Evolutionary conservation across 306 rosid genomes (phyloP), one percentile per base, ranked within the genome.

Genomic region (Pyrus betulifolia): DNA sequence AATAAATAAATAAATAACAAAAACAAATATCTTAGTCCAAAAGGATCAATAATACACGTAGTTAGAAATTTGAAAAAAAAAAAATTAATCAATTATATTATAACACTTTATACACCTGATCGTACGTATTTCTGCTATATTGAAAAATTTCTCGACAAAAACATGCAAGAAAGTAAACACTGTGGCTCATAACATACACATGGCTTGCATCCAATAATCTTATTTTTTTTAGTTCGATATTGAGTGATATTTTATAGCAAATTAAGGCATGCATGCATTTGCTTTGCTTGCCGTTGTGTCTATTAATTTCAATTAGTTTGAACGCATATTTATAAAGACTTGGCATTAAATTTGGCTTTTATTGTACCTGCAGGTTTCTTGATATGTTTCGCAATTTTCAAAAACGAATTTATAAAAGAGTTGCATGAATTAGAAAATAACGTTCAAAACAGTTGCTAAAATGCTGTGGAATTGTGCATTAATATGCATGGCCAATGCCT

Each of bases 381-480:
- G 70, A 69, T 69, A 69, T 19, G 60, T 51, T 22, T 8, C 12
- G 15, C 68, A 23, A 52, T 2, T 25, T 49, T 18, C 54, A 49
- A 49, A 49, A 27, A 31, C 58, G 45, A 40, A 69, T 28, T 44
- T 18, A 15, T 6, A 18, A 49, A 9, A 76, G n/a, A 52, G 22
- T 35, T 51, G 54, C 61, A 42, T 70, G 54, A 58, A 58, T 23
- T 22, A 22, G 54, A 49, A 49, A 49, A 49, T 15, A 49, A 18
- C 17, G 17, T 49, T 14, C 63, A 77, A 69, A 77, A 61, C 76
- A 31, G 46, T 45, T 33, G 22, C 45, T 59, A 38, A 5, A 11
- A 44, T 60, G 45, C 52, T 27, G 44, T 70, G 70, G 58, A 44
- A 46, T 77, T 77, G 81, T 59, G 75, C 44, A 42, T 14, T 2